Evolutionary conservation across 163 green algal genomes (phyloP).

Genomic region (Chloromonas sp.): DNA sequence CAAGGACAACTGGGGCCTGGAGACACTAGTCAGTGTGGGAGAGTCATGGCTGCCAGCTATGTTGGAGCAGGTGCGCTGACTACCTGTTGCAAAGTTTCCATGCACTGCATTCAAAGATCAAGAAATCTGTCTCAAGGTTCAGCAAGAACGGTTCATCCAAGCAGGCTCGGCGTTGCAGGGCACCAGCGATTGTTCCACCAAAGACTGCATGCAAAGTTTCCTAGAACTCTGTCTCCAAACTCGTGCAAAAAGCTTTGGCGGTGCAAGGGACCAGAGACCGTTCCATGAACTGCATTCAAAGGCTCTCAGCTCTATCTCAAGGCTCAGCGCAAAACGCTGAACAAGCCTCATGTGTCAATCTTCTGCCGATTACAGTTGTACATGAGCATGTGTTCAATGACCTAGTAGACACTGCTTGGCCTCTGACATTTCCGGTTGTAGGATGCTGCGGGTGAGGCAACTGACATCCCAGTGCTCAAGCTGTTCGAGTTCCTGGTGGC

Average conservation of each 20-base stretch:
- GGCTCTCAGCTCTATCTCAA: too few species aligned
- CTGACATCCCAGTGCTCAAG: conserved; percentile 67
- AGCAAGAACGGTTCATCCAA: too few species aligned
- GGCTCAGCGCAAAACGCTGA: too few species aligned
- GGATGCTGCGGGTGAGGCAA: conserved; percentile 28
- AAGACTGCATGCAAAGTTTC: too few species aligned
- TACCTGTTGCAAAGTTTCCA: neutral
- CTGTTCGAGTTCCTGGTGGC: conserved; percentile 77
- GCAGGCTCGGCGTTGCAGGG: too few species aligned
- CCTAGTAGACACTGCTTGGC: neutral
- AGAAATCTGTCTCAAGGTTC: too few species aligned
- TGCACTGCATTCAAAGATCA: too few species aligned
- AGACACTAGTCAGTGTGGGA: conserved; percentile 63
- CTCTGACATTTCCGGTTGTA: neutral
- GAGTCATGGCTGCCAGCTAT: conserved; percentile 62
- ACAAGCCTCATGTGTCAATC: neutral
- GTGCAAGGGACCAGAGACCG: too few species aligned
- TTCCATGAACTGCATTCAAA: too few species aligned
- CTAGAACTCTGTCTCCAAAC: too few species aligned
- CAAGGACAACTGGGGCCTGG: conserved; percentile 63
- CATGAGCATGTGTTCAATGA: neutral
- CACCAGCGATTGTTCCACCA: too few species aligned
- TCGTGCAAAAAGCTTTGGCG: too few species aligned
- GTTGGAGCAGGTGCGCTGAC: conserved; percentile 25
- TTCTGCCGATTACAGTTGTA: neutral